These are phyloP conservation scores for Ceratocystis lukuohia DNA, from an alignment of 2,329 filamentous ascomycete species.

Conservation along the genomic window DNA sequence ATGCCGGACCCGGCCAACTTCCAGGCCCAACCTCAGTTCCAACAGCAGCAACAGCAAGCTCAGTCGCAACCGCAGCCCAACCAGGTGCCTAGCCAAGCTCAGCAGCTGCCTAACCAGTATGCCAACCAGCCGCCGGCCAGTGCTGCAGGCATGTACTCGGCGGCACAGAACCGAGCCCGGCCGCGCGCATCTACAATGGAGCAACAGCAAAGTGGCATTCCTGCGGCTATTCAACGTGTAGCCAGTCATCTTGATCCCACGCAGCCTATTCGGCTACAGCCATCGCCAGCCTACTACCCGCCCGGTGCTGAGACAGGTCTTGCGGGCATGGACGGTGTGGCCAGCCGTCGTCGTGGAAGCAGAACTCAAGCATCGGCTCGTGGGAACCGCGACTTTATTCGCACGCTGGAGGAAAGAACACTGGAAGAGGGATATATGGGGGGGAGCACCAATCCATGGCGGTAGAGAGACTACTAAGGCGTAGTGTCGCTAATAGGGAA, in stretches of 20 bases:
- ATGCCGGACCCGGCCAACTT: conserved; percentile 2
- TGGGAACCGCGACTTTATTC: conserved; percentile 75
- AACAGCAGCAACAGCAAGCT: conserved; percentile 41
- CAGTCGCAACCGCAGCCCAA: conserved; percentile 12
- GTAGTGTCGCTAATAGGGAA: no score
- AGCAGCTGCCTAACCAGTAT: conserved; percentile 53
- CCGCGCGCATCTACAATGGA: conserved; percentile 95
- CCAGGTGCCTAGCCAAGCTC: conserved; percentile 34
- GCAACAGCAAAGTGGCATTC: conserved; percentile 83
- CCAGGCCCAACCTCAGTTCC: conserved; percentile 54
- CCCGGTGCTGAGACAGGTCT: conserved; percentile 61
- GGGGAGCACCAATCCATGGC: conserved; percentile 23
- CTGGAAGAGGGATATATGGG: conserved; percentile 83
- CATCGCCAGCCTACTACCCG: conserved; percentile 93
- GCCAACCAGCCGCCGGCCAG: conserved; percentile 33
- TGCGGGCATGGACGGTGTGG: conserved; percentile 48
- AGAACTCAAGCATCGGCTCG: conserved; percentile 48
- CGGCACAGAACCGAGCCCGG: conserved; percentile 51
- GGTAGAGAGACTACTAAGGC: neutral
- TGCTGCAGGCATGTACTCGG: conserved; percentile 19
- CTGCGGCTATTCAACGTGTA: conserved; percentile 81
- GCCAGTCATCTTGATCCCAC: conserved; percentile 92
- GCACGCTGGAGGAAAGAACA: conserved; percentile 85
- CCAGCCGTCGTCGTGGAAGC: conserved; percentile 61
- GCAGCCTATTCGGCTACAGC: conserved; percentile 84